phyloP scores from a whole-genome alignment of 176 grass and related monocot genomes.

The Juncus effusus region DNA sequence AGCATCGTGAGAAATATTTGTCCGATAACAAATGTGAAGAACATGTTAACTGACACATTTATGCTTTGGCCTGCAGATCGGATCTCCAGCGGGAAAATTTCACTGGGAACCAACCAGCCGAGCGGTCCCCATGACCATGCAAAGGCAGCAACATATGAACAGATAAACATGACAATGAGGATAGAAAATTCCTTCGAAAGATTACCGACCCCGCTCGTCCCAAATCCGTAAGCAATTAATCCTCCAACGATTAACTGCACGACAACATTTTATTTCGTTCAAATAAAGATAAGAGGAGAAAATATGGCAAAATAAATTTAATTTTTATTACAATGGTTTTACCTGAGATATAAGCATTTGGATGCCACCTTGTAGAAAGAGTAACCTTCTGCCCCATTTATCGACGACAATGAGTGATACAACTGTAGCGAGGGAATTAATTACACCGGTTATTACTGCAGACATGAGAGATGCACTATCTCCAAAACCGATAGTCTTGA shows the following conservation, averaged over 20 bases:
- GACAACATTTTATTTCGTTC: neutral
- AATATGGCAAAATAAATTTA: no score
- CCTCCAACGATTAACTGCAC: neutral
- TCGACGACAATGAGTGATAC: conserved; percentile 23
- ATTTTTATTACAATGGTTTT: neutral
- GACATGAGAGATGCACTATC: conserved; percentile 7
- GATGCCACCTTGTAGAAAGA: conserved; percentile 20
- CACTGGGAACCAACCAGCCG: conserved; percentile 10
- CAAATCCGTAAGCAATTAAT: conserved; percentile 9
- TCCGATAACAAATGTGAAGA: conserved; percentile 26
- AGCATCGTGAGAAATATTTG: conserved; percentile 24
- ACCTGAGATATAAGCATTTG: conserved; percentile 25
- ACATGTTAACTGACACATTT: conserved; percentile 18
- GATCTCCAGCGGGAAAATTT: neutral
- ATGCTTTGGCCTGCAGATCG: conserved; percentile 21
- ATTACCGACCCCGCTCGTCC: conserved; percentile 20
- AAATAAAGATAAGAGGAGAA: no score
- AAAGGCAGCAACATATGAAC: conserved; percentile 8
- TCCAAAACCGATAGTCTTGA: conserved; percentile 12
- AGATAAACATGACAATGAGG: conserved; percentile 1
- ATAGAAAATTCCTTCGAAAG: conserved; percentile 20
- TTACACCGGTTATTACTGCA: conserved; percentile 19
- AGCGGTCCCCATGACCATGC: conserved; percentile 26
- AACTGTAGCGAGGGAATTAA: conserved; percentile 3
- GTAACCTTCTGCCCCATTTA: conserved; percentile 6